A percentile compares a stretch with the other conserved stretches of the same genome.
These are phyloP conservation scores for Rostrohypoxylon terebratum DNA, from an alignment of 495 filamentous ascomycete species.

Conservation along the genomic window DNA sequence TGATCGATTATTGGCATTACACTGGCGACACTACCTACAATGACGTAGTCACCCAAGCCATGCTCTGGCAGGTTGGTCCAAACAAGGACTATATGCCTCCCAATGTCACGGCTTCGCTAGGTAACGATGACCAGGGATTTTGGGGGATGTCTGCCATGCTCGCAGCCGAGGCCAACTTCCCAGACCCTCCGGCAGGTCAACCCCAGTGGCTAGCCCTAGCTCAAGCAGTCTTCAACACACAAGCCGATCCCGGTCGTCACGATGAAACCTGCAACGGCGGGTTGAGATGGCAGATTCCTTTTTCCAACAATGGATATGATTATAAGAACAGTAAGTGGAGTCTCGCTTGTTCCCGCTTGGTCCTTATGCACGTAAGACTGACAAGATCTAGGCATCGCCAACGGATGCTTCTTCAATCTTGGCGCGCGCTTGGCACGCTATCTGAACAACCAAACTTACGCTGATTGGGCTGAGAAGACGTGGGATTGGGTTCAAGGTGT, in stretches of 20 bases:
- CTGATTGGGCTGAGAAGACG: slow-evolving; percentile 76
- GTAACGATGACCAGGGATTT: slow-evolving; percentile 87
- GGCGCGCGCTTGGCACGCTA: slow-evolving; percentile 80
- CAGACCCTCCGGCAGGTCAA: slow-evolving; percentile 66
- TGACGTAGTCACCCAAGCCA: slow-evolving; percentile 64
- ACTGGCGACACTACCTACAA: slow-evolving; percentile 77
- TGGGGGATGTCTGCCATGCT: slow-evolving; percentile 84
- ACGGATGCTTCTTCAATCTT: slow-evolving; percentile 85
- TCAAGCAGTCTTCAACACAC: slow-evolving; percentile 80
- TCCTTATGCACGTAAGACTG: slow-evolving; percentile 13
- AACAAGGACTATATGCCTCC: slow-evolving; percentile 72
- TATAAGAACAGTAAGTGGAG: slow-evolving; percentile 82
- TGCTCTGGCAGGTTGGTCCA: slow-evolving; percentile 72
- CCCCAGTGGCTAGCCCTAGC: slow-evolving; percentile 81
- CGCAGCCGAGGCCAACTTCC: slow-evolving; percentile 78
- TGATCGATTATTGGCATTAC: slow-evolving; percentile 79
- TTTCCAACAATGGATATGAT: slow-evolving; percentile 79
- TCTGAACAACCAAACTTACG: slow-evolving; percentile 82
- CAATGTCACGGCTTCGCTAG: slow-evolving; percentile 78
- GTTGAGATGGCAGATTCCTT: slow-evolving; percentile 82
- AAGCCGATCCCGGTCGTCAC: slow-evolving; percentile 72
- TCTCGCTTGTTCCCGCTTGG: not conserved
- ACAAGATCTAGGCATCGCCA: slow-evolving; percentile 65
- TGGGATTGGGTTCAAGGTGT: slow-evolving; percentile 77
- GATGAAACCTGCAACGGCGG: slow-evolving; percentile 74